Evolutionary conservation across 2,329 filamentous ascomycete genomes (phyloP).

Genomic region (Fusarium agapanthi): DNA sequence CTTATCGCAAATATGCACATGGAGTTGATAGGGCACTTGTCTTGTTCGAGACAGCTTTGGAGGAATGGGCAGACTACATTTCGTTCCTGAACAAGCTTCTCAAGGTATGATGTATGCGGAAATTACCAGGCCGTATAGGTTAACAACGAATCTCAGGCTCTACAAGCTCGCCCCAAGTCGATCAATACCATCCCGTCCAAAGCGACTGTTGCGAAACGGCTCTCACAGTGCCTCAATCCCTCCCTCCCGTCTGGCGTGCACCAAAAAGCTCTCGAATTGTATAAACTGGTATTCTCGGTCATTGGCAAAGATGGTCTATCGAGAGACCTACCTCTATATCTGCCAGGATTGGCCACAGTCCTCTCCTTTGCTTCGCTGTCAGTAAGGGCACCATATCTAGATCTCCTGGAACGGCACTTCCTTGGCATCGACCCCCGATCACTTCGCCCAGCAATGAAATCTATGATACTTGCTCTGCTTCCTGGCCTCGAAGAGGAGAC

Average conservation of each 20-base stretch:
- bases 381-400: slow-evolving; percentile 85
- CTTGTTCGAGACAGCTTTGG: slow-evolving; percentile 89
- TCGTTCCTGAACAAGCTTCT: slow-evolving; percentile 91
- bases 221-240: slow-evolving; percentile 95
- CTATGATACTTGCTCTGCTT: slow-evolving; percentile 86
- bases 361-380: slow-evolving; percentile 95
- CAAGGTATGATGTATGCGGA: slow-evolving; percentile 68
- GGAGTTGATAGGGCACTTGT: slow-evolving; percentile 87
- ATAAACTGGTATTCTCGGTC: slow-evolving; percentile 85
- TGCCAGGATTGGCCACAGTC: slow-evolving; percentile 88
- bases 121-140: no score
- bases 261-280: slow-evolving; percentile 96
- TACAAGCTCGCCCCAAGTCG: slow-evolving; percentile 84
- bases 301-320: slow-evolving; percentile 85
- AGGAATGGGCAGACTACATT: slow-evolving; percentile 99
- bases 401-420: slow-evolving; percentile 83
- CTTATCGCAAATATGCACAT: slow-evolving; percentile 87
- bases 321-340: slow-evolving; percentile 83
- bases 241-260: slow-evolving; percentile 94
- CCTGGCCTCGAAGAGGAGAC: slow-evolving; percentile 96
- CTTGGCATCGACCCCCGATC: slow-evolving; percentile 74
- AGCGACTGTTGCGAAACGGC: slow-evolving; percentile 82
- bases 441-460: slow-evolving; percentile 87
- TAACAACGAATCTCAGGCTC: slow-evolving; percentile 63
- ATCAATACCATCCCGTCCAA: slow-evolving; percentile 82